These are phyloP conservation scores for Apiospora rasikravindrae DNA, from an alignment of 2,329 filamentous ascomycete genomes.

Conservation along the genomic window DNA sequence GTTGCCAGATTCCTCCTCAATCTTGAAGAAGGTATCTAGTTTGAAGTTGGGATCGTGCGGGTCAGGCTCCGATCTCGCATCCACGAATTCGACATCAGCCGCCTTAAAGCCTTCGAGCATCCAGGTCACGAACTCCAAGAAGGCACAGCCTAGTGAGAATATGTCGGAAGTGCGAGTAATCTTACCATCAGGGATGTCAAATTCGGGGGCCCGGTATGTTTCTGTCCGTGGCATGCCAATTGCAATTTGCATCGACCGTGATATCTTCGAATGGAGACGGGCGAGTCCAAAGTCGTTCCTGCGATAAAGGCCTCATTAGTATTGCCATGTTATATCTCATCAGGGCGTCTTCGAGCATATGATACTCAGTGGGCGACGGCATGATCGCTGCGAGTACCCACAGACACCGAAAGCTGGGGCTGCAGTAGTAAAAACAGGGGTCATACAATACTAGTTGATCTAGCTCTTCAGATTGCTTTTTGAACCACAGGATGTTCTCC, in stretches of 20 bases:
- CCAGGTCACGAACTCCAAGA: constrained; percentile 45
- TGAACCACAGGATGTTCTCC: constrained; percentile 42
- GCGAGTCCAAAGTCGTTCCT: constrained; percentile 39
- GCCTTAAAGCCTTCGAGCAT: constrained; percentile 31
- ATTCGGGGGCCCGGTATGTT: constrained; percentile 48
- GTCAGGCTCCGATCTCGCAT: background rate
- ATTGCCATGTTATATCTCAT: background rate
- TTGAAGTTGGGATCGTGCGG: background rate
- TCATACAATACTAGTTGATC: background rate
- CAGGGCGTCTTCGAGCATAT: background rate
- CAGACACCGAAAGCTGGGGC: background rate
- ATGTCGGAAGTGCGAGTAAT: constrained; percentile 44
- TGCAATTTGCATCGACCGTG: constrained; percentile 34
- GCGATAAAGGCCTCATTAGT: background rate
- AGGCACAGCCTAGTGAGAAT: constrained; percentile 43
- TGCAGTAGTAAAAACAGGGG: background rate
- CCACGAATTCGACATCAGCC: background rate
- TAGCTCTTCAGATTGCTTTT: background rate
- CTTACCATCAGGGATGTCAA: constrained; percentile 29
- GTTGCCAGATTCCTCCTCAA: background rate
- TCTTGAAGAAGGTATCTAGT: background rate
- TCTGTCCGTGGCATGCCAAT: constrained; percentile 26
- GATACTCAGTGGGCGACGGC: too few relatives aligned
- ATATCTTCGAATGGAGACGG: constrained; percentile 39
- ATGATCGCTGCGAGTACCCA: too few relatives aligned